Conservation (phyloP, 176 grass and related monocot species). For the Panicum miliaceum region DNA sequence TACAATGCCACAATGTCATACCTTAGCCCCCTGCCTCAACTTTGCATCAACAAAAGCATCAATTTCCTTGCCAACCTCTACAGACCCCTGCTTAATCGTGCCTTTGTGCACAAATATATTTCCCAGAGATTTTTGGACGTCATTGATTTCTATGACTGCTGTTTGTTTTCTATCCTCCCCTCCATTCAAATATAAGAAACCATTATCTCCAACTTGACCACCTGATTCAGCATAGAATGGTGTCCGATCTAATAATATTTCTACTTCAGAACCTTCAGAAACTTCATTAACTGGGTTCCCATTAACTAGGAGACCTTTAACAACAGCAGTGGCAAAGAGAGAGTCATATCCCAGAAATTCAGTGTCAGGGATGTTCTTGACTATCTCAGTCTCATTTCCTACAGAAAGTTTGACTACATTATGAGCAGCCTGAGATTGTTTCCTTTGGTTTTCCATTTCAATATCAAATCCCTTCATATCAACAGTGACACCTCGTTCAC, state of each 20-base stretch:
- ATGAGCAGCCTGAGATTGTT: slow-evolving; percentile 90
- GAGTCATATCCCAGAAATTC: slow-evolving; percentile 93
- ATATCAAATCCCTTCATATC: slow-evolving; percentile 85
- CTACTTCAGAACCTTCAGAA: slow-evolving; percentile 79
- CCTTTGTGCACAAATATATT: slow-evolving; percentile 98
- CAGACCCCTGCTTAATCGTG: slow-evolving; percentile 75
- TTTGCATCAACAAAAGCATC: slow-evolving; percentile 83
- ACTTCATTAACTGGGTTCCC: slow-evolving; percentile 73
- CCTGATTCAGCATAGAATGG: slow-evolving; percentile 99
- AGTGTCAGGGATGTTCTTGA: slow-evolving; percentile 76
- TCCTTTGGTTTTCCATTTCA: slow-evolving; percentile 98
- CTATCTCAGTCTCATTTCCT: slow-evolving; percentile 80
- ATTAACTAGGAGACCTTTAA: slow-evolving; percentile 86
- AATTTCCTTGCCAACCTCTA: slow-evolving; percentile 80
- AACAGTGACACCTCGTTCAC: slow-evolving; percentile 69
- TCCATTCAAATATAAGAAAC: slow-evolving; percentile 64
- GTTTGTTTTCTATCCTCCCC: slow-evolving; percentile 56
- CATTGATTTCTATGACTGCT: slow-evolving; percentile 77
- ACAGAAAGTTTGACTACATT: slow-evolving; percentile 85
- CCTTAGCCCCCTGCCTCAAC: slow-evolving; percentile 87
- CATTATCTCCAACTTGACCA: slow-evolving; percentile 96
- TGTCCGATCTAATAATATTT: slow-evolving; percentile 89
- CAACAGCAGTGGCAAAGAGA: slow-evolving; percentile 63
- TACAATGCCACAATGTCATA: slow-evolving; percentile 37
- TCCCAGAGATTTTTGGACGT: slow-evolving; percentile 88